phyloP scores from a whole-genome alignment of 2,329 filamentous ascomycete species.

The Alternaria triticina region DNA sequence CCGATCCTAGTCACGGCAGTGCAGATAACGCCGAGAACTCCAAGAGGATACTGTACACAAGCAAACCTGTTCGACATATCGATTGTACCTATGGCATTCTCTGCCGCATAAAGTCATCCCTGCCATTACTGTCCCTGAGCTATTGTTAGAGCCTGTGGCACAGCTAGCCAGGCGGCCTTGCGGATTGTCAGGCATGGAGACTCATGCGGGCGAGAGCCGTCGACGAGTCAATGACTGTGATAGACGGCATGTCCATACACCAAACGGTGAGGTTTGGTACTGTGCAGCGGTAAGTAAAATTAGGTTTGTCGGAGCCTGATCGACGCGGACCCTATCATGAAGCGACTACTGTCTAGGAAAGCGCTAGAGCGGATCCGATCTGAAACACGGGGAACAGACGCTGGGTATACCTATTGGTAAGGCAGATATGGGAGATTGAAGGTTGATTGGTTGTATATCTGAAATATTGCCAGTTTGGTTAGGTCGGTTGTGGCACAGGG shows the following conservation, averaged over 20 bases:
- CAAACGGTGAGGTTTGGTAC: constrained; percentile 17
- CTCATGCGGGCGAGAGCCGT: constrained; percentile 28
- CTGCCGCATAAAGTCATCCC: constrained; percentile 9
- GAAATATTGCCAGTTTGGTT: constrained; percentile 17
- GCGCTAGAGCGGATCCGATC: constrained; percentile 19
- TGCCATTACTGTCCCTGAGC: background rate
- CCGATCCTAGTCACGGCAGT: background rate
- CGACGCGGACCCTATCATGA: constrained; percentile 36
- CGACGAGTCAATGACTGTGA: constrained; percentile 13
- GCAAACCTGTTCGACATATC: constrained; percentile 22
- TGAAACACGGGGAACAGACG: constrained; percentile 28
- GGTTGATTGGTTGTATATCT: constrained; percentile 22
- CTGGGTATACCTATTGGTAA: constrained; percentile 19
- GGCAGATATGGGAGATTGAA: constrained; percentile 8
- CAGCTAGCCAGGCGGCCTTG: constrained; percentile 22
- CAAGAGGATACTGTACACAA: constrained; percentile 22
- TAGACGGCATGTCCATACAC: constrained; percentile 13
- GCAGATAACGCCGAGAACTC: constrained; percentile 7
- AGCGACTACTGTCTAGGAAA: constrained; percentile 20
- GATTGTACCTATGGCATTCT: constrained; percentile 16
- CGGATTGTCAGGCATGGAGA: constrained; percentile 19
- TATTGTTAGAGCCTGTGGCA: constrained; percentile 22
- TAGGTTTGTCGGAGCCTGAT: constrained; percentile 19
- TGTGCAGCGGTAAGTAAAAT: constrained; percentile 18
- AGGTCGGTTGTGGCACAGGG: constrained; percentile 16